Base-by-base conservation (phyloP, 768 basidiomycete genomes). In the Piloderma croceum region DNA sequence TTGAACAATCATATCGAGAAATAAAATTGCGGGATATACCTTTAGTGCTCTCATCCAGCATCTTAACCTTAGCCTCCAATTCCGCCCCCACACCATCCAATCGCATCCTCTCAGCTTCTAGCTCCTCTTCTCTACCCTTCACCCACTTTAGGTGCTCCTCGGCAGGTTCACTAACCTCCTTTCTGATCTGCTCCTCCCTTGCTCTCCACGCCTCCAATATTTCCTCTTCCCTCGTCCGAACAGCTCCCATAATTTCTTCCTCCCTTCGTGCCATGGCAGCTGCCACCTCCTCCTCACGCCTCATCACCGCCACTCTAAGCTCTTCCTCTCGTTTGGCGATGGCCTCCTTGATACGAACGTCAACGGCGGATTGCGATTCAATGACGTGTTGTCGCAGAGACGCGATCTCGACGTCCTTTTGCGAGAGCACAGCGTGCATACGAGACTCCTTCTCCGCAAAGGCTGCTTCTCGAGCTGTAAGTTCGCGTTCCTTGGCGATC, bases 221-320 rank as follows among this genome's bases (percentile, higher is more conserved):
- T 49, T 85, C 81, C 15, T 65, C 73, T 48, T 87, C 85, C 5
- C 83, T 68, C 36, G 62, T 63, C 21, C 77, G 63, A 5, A 88
- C 78, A 2, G 82, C 80, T 13, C 74, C 72, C 68, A 84, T 70
- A 31, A 87, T 78, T 55, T 84, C 83, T 41, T 81, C 76, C 49
- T 88, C 85, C 2, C 85, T 67, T 38, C 71, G 62, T 19, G 73
- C 62, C 67, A 85, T 84, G 6, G 79, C 77, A 20, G 59, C 61
- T 2, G 75, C 77, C 3, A 88, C 79, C 52, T 86, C 83, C 37
- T 78, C 77, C 56, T 88, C 84, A 23, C 83, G 73, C 52, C 77
- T 73, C 53, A 71, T 67, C 17, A 87, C 76, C 25, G 81, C 67
- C 15, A 71, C 62, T 2, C 83, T 73, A 24, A 89, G 63, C 50